These are phyloP conservation scores for Nicotiana tabacum DNA, from an alignment of 257 asterid genomes.

Conservation along the genomic window DNA sequence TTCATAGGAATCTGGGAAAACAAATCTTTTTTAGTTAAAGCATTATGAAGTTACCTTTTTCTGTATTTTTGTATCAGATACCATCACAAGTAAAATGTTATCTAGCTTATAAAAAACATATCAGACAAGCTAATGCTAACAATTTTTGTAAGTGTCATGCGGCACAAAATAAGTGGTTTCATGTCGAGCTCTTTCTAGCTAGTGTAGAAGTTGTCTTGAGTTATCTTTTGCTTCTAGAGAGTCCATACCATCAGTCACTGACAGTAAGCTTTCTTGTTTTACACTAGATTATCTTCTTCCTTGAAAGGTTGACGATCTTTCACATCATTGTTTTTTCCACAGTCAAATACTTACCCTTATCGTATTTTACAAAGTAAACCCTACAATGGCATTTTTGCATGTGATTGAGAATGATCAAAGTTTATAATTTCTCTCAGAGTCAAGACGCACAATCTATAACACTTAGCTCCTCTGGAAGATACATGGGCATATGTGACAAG, in stretches of 20 bases:
- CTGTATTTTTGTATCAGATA: not conserved
- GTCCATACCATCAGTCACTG: not conserved
- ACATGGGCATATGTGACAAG: constrained; percentile 56
- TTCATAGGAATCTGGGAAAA: not conserved
- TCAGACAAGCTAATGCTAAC: not conserved
- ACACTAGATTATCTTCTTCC: not conserved
- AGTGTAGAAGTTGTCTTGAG: not conserved
- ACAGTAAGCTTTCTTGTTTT: too few species aligned
- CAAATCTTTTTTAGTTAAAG: not conserved
- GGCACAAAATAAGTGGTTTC: not conserved
- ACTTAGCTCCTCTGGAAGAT: constrained; percentile 55
- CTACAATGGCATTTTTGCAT: not conserved
- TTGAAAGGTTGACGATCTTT: not conserved
- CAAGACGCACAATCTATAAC: constrained; percentile 37
- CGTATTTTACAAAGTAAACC: not conserved
- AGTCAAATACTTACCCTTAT: not conserved
- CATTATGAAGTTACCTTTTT: not conserved
- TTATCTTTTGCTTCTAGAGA: not conserved
- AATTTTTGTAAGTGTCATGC: not conserved
- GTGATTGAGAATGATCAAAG: not conserved
- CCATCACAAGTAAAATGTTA: not conserved
- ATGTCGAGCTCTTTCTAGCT: not conserved
- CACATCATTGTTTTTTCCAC: not conserved
- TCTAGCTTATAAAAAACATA: not conserved
- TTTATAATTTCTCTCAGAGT: constrained; percentile 35